These are phyloP conservation scores for Gonapodya sp. DNA, from an alignment of 192 early-diverging fungal genomes.

Conservation along the genomic window DNA sequence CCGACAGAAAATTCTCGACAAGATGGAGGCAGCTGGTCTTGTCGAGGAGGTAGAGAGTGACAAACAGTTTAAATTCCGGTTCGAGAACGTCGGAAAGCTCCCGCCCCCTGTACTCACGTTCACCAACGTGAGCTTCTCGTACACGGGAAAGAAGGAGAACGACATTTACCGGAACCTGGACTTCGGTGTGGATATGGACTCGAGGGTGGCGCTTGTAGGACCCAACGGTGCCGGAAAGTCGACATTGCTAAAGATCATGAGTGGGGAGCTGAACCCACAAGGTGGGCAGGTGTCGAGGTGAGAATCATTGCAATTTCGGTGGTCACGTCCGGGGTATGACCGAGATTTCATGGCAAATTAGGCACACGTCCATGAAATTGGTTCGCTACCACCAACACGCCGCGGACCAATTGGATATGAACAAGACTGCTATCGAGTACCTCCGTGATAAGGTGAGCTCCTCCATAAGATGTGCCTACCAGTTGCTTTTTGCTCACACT, in stretches of 20 bases:
- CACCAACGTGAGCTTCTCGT: constrained; percentile 86
- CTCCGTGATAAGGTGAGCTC: constrained; percentile 67
- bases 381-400: constrained; percentile 97
- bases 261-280: constrained; percentile 72
- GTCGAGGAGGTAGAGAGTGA: constrained; percentile 85
- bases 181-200: constrained; percentile 95
- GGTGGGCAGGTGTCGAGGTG: constrained; percentile 61
- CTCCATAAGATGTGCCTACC: constrained; percentile 59
- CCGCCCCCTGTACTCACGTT: constrained; percentile 94
- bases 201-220: constrained; percentile 94
- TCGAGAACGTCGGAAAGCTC: constrained; percentile 74
- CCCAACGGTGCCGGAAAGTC: constrained; percentile 93
- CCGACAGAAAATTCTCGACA: constrained; percentile 99
- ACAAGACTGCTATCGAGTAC: constrained; percentile 81
- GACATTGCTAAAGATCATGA: constrained; percentile 96
- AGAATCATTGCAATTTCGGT: too few relatives aligned
- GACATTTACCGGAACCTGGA: constrained; percentile 85
- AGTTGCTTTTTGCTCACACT: background rate
- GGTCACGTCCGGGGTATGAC: too few relatives aligned
- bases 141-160: constrained; percentile 70
- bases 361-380: constrained; percentile 88
- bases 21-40: constrained; percentile 98
- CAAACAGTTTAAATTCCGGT: constrained; percentile 73
- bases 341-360: too few relatives aligned
- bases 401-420: constrained; percentile 87